Evolutionary conservation across 768 basidiomycete species (phyloP).

Genomic region (Rhodosporidiobolus sp.): DNA sequence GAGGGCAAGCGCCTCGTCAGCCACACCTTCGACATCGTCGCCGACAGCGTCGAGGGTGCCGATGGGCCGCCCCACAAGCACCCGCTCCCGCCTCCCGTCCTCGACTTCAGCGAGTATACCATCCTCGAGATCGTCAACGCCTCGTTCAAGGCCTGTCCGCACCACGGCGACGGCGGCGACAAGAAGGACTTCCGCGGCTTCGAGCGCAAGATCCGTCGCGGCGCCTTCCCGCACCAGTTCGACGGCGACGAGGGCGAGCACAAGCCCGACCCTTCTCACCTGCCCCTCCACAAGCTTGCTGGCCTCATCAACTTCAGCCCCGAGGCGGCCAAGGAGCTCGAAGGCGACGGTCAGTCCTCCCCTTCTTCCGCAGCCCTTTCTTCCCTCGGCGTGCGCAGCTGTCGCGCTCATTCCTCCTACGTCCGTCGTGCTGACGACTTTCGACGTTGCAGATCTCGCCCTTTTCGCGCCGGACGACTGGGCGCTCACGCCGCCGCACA

Average conservation of each 20-base stretch:
- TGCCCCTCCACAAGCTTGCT: constrained; percentile 40
- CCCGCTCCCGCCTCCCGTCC: constrained; percentile 12
- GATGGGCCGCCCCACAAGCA: neutral
- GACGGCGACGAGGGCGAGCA: neutral
- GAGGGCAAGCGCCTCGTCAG: neutral
- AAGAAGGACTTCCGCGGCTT: neutral
- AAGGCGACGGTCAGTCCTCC: constrained; percentile 1
- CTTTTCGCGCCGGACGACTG: constrained; percentile 43
- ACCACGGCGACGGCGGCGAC: neutral
- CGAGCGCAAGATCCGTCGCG: constrained; percentile 8
- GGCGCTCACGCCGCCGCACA: constrained; percentile 36
- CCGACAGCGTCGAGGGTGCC: neutral
- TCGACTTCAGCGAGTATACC: constrained; percentile 41
- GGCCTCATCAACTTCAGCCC: constrained; percentile 35
- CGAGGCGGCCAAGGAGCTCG: constrained; percentile 16
- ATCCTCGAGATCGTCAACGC: constrained; percentile 44
- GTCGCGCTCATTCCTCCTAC: too few species aligned
- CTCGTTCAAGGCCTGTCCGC: constrained; percentile 24
- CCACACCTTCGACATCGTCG: neutral
- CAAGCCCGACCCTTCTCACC: constrained; percentile 20
- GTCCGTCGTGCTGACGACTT: neutral
- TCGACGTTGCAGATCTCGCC: constrained; percentile 21
- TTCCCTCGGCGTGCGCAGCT: neutral
- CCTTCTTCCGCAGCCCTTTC: neutral
- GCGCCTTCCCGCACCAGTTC: neutral